Percentiles rank a stretch among this genome's conserved stretches.
phyloP scores from a whole-genome alignment of 495 filamentous ascomycete genomes.

The Friedmanniomyces simplex region DNA sequence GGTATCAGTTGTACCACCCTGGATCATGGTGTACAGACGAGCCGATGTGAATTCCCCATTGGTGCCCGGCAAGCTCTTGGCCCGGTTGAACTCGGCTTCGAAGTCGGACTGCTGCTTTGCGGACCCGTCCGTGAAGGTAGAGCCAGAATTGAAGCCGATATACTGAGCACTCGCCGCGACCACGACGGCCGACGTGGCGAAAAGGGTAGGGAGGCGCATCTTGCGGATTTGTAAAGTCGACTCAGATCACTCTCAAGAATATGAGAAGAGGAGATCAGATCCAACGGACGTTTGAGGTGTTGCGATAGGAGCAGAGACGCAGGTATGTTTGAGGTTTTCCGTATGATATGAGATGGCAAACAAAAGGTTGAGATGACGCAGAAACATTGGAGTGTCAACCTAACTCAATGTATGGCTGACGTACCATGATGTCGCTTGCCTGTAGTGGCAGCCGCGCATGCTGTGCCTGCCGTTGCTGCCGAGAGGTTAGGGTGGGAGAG shows the following conservation, averaged over 20 bases:
- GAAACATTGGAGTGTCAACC: background rate
- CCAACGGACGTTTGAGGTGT: too few relatives aligned
- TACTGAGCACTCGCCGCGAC: slow-evolving; percentile 29
- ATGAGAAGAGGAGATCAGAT: too few relatives aligned
- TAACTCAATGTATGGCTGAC: background rate
- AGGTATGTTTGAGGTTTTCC: too few relatives aligned
- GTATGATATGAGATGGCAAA: too few relatives aligned
- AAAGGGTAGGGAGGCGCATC: slow-evolving; percentile 19
- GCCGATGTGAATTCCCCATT: slow-evolving; percentile 62
- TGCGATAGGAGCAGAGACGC: too few relatives aligned
- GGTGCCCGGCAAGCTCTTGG: slow-evolving; percentile 58
- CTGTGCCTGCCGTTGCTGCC: background rate
- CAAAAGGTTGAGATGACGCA: too few relatives aligned
- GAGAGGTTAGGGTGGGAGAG: background rate
- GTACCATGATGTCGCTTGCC: too few relatives aligned
- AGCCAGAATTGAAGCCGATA: slow-evolving; percentile 80
- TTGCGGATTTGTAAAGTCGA: background rate
- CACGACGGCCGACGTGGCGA: slow-evolving; percentile 20
- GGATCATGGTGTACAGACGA: slow-evolving; percentile 54
- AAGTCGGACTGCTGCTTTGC: slow-evolving; percentile 56
- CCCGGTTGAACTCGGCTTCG: slow-evolving; percentile 56
- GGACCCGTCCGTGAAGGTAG: slow-evolving; percentile 49
- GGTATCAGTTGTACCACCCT: slow-evolving; percentile 47
- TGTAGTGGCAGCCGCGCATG: too few relatives aligned
- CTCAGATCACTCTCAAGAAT: too few relatives aligned